Evolutionary conservation across 1,284 basidiomycete species (phyloP), one percentile per base, ranked within the genome.

Genomic region (Volvariella surrecta): DNA sequence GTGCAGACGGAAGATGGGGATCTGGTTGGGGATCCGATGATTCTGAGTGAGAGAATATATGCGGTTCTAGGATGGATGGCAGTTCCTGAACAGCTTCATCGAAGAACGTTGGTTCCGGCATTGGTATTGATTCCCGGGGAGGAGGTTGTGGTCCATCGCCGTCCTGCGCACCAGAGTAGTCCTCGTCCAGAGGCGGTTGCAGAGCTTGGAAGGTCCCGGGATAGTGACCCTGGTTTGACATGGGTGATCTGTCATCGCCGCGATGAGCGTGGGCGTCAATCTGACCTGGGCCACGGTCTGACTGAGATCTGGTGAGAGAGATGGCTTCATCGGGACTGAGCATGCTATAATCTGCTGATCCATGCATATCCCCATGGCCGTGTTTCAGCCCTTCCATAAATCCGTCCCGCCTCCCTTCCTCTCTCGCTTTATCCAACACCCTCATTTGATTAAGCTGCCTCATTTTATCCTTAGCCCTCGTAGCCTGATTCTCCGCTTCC

Each of bases 331-430:
- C 34, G 34, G 34, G 34, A 15, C 18, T 15, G n/a, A 16, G 6
- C 13, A 19, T 7, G 7, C 34, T 6, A 16, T 19, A 19, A 35
- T 35, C 13, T 35, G 13, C n/a, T 6, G 34, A 19, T 15, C 7
- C 13, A 15, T n/a, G 18, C 34, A n/a, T n/a, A 15, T n/a, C 34
- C 7, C 8, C 7, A 35, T 35, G 34, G 6, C n/a, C 34, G 8
- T 35, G 34, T 44, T 63, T 64, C 45, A 79, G 61, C 0, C 76
- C 79, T 46, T 68, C 74, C 46, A 73, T 63, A 48, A 73, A 77
- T 2, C 78, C 77, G 30, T 68, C 54, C 38, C 64, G 64, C 45
- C 74, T 61, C 2, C 77, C 78, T 47, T 77, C 73, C 46, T 78
- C 75, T 45, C 69, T 60, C 2, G 77, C 78, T 38, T 56, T 51